These are phyloP conservation scores for Paraconiothyrium sp. DNA, from an alignment of 2,329 filamentous ascomycete genomes.

Conservation along the genomic window DNA sequence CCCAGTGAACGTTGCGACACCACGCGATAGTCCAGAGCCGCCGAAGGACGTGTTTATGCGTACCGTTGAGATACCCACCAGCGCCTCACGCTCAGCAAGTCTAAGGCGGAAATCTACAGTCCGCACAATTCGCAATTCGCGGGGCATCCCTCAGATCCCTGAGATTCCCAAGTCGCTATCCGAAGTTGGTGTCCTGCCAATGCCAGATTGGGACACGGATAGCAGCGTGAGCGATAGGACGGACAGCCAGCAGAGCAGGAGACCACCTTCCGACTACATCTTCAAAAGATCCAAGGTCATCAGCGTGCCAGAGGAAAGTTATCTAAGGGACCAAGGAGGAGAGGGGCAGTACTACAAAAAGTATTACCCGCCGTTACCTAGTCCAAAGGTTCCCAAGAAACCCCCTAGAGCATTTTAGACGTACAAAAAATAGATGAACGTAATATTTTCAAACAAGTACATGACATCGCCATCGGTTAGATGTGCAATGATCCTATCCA, in stretches of 20 bases:
- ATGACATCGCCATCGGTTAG: not conserved
- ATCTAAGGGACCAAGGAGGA: conserved; percentile 32
- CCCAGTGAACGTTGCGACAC: conserved; percentile 28
- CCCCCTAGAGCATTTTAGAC: conserved; percentile 21
- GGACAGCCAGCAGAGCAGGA: conserved; percentile 22
- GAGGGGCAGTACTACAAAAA: conserved; percentile 30
- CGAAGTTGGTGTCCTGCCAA: conserved; percentile 32
- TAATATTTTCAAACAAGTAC: conserved; percentile 2
- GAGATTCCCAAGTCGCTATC: conserved; percentile 27
- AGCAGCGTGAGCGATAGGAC: conserved; percentile 23
- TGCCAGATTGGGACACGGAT: conserved; percentile 36
- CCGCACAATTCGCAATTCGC: conserved; percentile 14
- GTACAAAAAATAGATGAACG: conserved; percentile 6
- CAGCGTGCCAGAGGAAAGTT: conserved; percentile 34
- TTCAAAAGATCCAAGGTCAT: conserved; percentile 41
- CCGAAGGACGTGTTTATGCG: conserved; percentile 40
- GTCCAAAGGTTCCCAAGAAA: conserved; percentile 20
- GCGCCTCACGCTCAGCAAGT: conserved; percentile 19
- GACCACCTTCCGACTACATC: conserved; percentile 35
- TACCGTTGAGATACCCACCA: conserved; percentile 29
- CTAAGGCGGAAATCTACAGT: conserved; percentile 20
- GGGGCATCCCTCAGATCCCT: conserved; percentile 19
- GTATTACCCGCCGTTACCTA: conserved; percentile 37
- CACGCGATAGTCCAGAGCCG: conserved; percentile 20
- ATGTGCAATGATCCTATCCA: not conserved